Percentiles rank a stretch among this genome's conserved stretches.
These are phyloP conservation scores for Ophiocordyceps australis DNA, from an alignment of 2,329 filamentous ascomycete genomes.

Conservation along the genomic window DNA sequence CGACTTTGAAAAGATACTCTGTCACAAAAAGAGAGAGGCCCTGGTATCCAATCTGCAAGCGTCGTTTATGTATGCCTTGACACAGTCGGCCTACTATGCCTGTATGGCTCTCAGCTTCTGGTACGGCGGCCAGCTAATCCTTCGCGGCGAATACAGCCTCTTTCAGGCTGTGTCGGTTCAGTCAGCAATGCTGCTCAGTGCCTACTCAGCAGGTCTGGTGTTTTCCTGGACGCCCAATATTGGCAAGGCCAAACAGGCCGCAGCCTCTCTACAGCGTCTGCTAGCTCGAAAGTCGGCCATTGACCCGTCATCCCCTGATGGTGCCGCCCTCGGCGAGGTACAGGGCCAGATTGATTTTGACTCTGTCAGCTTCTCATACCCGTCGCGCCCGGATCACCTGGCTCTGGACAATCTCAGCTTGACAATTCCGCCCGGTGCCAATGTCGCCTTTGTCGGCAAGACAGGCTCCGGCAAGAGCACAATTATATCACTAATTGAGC, in stretches of 20 bases:
- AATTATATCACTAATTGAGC: conserved; percentile 10
- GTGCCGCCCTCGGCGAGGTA: conserved; percentile 20
- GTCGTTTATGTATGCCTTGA: conserved; percentile 1
- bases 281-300: not conserved
- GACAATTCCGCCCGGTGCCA: conserved; percentile 1
- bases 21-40: not conserved
- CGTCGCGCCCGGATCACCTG: conserved; percentile 1
- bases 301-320: not conserved
- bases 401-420: conserved; percentile 1
- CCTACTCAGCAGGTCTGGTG: not conserved
- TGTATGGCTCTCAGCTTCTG: conserved; percentile 3
- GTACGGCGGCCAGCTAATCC: conserved; percentile 2
- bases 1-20: not conserved
- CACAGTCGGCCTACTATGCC: conserved; percentile 1
- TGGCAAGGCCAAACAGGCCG: not conserved
- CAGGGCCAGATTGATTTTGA: conserved; percentile 22
- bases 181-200: not conserved
- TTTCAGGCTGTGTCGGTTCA: not conserved
- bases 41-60: not conserved
- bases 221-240: conserved; percentile 1
- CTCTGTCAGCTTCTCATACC: conserved; percentile 1
- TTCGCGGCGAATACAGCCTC: not conserved
- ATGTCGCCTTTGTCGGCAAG: conserved; percentile 1
- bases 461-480: conserved; percentile 10
- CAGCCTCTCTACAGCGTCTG: not conserved